Evolutionary conservation across 2,329 filamentous ascomycete genomes (phyloP).

Genomic region (Colletotrichum sidae): DNA sequence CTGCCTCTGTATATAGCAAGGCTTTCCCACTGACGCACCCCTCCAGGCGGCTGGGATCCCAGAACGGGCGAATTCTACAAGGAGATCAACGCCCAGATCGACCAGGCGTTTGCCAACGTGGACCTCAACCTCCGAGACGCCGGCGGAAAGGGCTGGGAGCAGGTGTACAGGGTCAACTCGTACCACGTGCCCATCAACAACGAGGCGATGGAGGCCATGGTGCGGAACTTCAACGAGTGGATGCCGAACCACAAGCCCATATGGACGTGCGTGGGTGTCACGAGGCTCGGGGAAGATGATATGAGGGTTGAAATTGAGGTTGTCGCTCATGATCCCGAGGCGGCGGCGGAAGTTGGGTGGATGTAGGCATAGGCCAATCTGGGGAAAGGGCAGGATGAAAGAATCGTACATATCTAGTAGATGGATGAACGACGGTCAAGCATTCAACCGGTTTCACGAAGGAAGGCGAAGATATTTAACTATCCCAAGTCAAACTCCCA

Average conservation of each 20-base stretch:
- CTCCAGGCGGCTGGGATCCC: slow-evolving; percentile 48
- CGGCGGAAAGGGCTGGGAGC: slow-evolving; percentile 67
- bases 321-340: slow-evolving; percentile 56
- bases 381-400: no score
- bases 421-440: no score
- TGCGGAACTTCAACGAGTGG: slow-evolving; percentile 60
- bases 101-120: slow-evolving; percentile 67
- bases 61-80: slow-evolving; percentile 42
- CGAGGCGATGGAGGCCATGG: slow-evolving; percentile 54
- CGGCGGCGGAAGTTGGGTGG: slow-evolving; percentile 39
- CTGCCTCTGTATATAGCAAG: not conserved
- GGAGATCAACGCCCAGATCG: slow-evolving; percentile 58
- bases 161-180: slow-evolving; percentile 62
- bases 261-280: slow-evolving; percentile 66
- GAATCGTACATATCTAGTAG: no score
- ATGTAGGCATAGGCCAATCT: no score
- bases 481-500: slow-evolving; percentile 3
- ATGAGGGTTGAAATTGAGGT: slow-evolving; percentile 73
- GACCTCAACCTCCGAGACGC: slow-evolving; percentile 61
- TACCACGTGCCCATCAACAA: slow-evolving; percentile 58
- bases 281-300: slow-evolving; percentile 55
- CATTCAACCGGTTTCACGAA: not conserved
- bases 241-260: slow-evolving; percentile 64
- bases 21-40: no score
- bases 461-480: not conserved